Base-by-base conservation (phyloP, 2,329 filamentous ascomycete genomes). In the Venturia pyrina region DNA sequence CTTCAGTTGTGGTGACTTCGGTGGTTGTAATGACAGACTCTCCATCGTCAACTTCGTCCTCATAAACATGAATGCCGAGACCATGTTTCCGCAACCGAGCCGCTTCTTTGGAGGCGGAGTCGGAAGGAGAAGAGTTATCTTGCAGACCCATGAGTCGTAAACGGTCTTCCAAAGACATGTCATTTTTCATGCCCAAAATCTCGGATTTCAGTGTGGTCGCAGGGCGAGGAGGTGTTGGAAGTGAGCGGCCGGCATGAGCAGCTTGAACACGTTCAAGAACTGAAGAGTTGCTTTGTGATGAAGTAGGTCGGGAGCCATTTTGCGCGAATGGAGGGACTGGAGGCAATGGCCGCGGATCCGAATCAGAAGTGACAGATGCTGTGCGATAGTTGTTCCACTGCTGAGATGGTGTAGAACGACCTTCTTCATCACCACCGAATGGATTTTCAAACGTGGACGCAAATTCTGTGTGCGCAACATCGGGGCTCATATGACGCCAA, bases 91-190 rank as follows among this genome's bases (percentile, higher is more conserved):
- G 69, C 56, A 72, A 71, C 13, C 67, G 72, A 66, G 64, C 69
- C 40, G 63, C 67, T 60, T 66, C 66, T 88, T 86, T 62, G 1
- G 64, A 43, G 28, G 56, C 46, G 15, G 64, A 50, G 24, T 43
- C 50, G 8, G 24, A 28, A 21, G 62, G 62, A 32, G 62, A 61
- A 24, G 65, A n/a, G 15, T 19, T 73, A 21, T 90, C 90, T 32
- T 81, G 77, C 59, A 93, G 83, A 87, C 93, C 92, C 90, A 97
- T 95, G 61, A 96, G 82, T 72, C 89, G 88, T 63, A 97, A 80
- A 59, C 92, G 85, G 73, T 97, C 92, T 73, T 96, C 91, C 3
- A 96, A 81, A 0, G 91, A 86, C 87, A 96, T 91, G 68, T 86
- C 89, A 66, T 87, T 87, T 64, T 86, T 86, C 73, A 95, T 88